Base-by-base conservation (phyloP, 257 asterid genomes). In the Echium plantagineum region DNA sequence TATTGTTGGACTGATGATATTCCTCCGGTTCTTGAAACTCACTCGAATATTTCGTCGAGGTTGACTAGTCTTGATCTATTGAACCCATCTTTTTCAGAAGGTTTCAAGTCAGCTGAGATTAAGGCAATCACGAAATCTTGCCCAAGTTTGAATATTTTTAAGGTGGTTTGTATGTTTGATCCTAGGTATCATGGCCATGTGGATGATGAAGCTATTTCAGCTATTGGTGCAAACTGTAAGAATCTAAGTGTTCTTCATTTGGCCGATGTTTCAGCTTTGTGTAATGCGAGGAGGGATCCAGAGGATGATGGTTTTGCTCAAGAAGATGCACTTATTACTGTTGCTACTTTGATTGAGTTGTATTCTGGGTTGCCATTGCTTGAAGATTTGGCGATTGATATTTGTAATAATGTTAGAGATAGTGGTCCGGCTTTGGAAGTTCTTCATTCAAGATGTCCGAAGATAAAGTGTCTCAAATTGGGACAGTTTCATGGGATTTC, bases 1-100 rank as follows among this genome's bases (percentile, higher is more conserved):
- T 91, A 91, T 20, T 86, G 97, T 78, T 91, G 98, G 97, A 84
- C 94, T 6, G 98, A 91, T 51, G 95, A 91, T 72, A 71, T 86
- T 60, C 81, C 85, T 9, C 78, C 80, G 5, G 84, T 94, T 4
- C 72, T 88, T 7, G 72, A 74, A 26, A 61, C 84, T 3, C 60
- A 69, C 65, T 83, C 87, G 5, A 2, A 55, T 0, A 70, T 82
- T 13, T 76, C 88, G 0, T 53, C 82, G 1, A 72, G 63, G 30
- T 78, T 88, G 64, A 81, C 74, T 0, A 57, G 61, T 49, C 79
- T 91, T 21, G 75, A 91, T 77, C 75, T 84, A 21, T 57, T 91
- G 66, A 91, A 91, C 52, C 85, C 94, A 4, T 81, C 97, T 0
- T 84, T 85, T 35, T 68, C 95, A 0, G 89, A 85, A 65, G 98